Evolutionary conservation across 148 eudicot species (phyloP), one percentile per base, ranked within the genome.

Genomic region (Salicornia ramosissima): DNA sequence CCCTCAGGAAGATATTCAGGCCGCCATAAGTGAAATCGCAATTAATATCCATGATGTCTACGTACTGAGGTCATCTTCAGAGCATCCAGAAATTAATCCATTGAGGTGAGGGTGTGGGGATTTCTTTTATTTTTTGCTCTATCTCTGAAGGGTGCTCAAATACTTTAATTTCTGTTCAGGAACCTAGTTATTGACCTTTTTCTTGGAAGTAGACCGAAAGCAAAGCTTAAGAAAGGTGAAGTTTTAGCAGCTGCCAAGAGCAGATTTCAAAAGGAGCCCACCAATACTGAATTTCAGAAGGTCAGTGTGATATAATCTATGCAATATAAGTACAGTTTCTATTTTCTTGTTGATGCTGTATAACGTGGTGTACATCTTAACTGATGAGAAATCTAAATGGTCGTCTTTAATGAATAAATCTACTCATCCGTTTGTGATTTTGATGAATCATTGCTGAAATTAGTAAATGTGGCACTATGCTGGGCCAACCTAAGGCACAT

Each of bases 161-260:
- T 30, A 28, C 47, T 67, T 46, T 34, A 51, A 39, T 73, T 67
- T 67, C 47, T 52, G 45, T 68, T 70, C 87, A 90, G 98, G 85
- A 83, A 80, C 59, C 58, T 84, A 64, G 86, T 94, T 22, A 83
- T 94, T 74, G 84, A 83, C 71, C 89, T 88, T 59, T 80, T 88
- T 67, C 70, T 83, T 75, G 97, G 85, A 40, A 80, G 75, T 69
- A 86, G 86, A 36, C 88, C 91, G 5, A 80, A 82, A 73, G 96
- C 84, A 51, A 87, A 84, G 85, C 90, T 94, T 65, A 94, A 83
- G 77, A 90, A 83, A 81, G 80, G 90, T 55, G 68, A 81, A 62
- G 77, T 94, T 75, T 24, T 80, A 55, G 92, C 83, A 82, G 98
- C 97, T 83, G 88, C 90, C 53, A 85, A 86, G 77, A 74, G 77